phyloP scores from a whole-genome alignment of 2,329 filamentous ascomycete genomes.

The Aspergillus uvarum region DNA sequence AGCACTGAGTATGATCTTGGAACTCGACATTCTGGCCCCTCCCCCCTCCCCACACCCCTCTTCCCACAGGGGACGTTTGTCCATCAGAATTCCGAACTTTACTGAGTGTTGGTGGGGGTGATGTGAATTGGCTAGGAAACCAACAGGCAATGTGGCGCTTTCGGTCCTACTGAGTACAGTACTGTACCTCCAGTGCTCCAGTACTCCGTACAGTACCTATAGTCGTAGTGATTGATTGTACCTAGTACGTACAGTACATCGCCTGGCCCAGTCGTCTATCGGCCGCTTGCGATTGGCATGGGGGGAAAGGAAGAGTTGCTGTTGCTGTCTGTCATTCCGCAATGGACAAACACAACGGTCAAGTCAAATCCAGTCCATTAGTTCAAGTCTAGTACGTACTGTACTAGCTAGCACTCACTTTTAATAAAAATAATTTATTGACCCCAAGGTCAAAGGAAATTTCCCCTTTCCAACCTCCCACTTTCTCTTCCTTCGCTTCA shows the following conservation, averaged over 20 bases:
- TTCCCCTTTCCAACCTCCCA: neutral
- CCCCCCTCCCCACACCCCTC: no score
- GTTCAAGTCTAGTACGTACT: neutral
- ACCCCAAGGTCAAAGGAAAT: neutral
- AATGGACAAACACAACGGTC: conserved; percentile 4
- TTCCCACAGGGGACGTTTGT: neutral
- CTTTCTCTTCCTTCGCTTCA: conserved; percentile 7
- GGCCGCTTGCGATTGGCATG: conserved; percentile 17
- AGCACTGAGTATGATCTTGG: no score
- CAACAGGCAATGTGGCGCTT: conserved; percentile 15
- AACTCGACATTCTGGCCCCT: no score
- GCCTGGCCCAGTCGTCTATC: conserved; percentile 1
- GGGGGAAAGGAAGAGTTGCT: neutral
- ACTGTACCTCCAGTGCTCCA: no score
- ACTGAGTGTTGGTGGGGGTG: neutral
- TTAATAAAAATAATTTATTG: neutral
- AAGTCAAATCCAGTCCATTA: neutral
- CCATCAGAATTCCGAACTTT: neutral
- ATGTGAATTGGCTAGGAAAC: neutral
- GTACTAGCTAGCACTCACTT: neutral
- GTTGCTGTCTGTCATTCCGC: conserved; percentile 19
- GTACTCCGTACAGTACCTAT: no score
- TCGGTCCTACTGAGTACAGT: conserved; percentile 2
- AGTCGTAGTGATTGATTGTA: neutral
- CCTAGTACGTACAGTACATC: no score